phyloP scores from a whole-genome alignment of 2,329 filamentous ascomycete genomes.

The Hypoxylon sp. region DNA sequence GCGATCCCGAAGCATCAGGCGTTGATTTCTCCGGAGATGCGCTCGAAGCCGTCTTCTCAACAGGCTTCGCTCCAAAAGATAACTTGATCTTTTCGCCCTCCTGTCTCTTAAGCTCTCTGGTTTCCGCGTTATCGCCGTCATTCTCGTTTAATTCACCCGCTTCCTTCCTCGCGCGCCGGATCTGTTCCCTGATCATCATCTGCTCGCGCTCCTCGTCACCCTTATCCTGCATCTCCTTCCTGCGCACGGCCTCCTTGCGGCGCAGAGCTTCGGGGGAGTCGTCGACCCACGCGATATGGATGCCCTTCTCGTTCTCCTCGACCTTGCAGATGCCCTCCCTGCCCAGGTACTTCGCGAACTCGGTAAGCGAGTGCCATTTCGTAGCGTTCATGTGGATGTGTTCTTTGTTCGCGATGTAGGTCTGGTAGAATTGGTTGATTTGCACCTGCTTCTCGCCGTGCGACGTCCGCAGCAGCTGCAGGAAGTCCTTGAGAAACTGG shows the following conservation, averaged over 20 bases:
- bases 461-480: conserved; percentile 81
- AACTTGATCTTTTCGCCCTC: conserved; percentile 84
- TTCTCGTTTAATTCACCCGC: conserved; percentile 60
- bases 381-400: conserved; percentile 97
- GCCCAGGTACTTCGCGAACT: conserved; percentile 90
- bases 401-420: conserved; percentile 88
- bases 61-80: conserved; percentile 70
- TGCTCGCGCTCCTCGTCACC: conserved; percentile 93
- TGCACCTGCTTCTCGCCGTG: conserved; percentile 93
- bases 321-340: conserved; percentile 90
- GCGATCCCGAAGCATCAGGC: conserved; percentile 42
- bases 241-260: conserved; percentile 83
- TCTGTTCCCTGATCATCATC: conserved; percentile 85
- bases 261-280: conserved; percentile 88
- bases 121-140: conserved; percentile 58
- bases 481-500: conserved; percentile 85
- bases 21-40: conserved; percentile 40
- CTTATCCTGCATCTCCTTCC: conserved; percentile 88
- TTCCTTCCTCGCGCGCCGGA: conserved; percentile 78
- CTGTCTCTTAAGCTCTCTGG: conserved; percentile 68
- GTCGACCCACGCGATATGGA: conserved; percentile 92
- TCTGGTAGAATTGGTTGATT: conserved; percentile 94
- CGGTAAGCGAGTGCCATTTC: conserved; percentile 87
- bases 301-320: conserved; percentile 87
- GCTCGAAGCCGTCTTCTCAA: conserved; percentile 42